A percentile compares a stretch with the other conserved stretches of the same genome.
Conservation (phyloP, 805 yeast genomes). For the Lipomyces spencermartinsiae region DNA sequence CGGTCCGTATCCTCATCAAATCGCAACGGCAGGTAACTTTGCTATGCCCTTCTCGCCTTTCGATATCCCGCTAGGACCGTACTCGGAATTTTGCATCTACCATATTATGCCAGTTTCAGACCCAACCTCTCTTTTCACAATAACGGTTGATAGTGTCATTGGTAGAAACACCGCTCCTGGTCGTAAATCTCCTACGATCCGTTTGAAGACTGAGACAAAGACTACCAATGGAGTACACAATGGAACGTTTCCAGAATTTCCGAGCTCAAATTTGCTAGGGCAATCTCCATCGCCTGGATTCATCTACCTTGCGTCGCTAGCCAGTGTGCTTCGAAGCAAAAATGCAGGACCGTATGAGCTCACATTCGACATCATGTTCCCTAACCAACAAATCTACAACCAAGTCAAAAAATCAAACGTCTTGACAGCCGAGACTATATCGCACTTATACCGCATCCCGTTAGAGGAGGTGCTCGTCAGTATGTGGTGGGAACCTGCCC, state of each 20-base stretch:
- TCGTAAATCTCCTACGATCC: no score
- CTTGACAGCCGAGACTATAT: no score
- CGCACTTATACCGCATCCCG: no score
- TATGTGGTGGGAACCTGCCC: no score
- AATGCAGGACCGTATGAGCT: conserved; percentile 24
- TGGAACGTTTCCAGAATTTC: background rate
- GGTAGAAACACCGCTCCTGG: background rate
- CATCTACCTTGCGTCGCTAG: conserved; percentile 3
- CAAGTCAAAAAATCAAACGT: background rate
- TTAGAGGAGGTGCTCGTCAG: no score
- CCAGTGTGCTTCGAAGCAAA: conserved; percentile 15
- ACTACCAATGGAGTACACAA: background rate
- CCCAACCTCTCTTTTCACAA: background rate
- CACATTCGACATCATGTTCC: conserved; percentile 9
- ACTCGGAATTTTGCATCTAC: conserved; percentile 5
- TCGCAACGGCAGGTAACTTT: background rate
- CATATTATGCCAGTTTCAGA: background rate
- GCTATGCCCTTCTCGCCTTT: conserved; percentile 5
- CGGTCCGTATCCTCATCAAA: background rate
- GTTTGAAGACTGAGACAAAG: no score
- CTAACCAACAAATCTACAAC: background rate
- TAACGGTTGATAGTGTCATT: background rate
- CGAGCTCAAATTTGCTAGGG: no score
- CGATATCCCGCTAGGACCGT: conserved; percentile 4
- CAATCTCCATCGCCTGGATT: background rate